Evolutionary conservation across 2,329 filamentous ascomycete genomes (phyloP).

Genomic region (Cladosporium phlei): DNA sequence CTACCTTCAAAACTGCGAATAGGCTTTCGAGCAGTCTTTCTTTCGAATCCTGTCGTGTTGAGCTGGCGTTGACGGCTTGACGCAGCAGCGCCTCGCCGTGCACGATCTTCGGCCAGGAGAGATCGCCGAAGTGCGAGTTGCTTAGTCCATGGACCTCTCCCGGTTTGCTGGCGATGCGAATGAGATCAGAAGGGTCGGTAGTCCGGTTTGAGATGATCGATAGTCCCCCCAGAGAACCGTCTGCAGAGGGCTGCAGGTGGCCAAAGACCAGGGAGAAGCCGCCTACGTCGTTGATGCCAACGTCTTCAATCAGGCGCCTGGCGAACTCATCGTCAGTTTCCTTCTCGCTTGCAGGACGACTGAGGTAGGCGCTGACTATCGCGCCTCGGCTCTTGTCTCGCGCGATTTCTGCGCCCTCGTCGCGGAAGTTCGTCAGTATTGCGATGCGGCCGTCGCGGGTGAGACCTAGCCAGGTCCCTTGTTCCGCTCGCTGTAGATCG

Average conservation of each 20-base stretch:
- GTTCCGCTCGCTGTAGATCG: conserved; percentile 55
- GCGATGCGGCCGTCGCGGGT: conserved; percentile 57
- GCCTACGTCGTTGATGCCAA: conserved; percentile 53
- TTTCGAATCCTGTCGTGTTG: conserved; percentile 34
- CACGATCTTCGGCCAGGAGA: conserved; percentile 58
- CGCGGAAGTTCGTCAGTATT: conserved; percentile 61
- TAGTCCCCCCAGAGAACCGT: conserved; percentile 34
- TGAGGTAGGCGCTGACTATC: conserved; percentile 58
- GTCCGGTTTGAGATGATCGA: conserved; percentile 61
- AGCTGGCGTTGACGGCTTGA: conserved; percentile 45
- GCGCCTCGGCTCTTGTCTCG: conserved; percentile 51
- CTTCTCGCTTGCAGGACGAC: conserved; percentile 35
- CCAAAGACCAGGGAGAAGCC: conserved; percentile 62
- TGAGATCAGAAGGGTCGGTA: conserved; percentile 45
- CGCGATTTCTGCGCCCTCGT: conserved; percentile 40
- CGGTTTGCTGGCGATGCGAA: conserved; percentile 45
- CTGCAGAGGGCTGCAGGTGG: not conserved
- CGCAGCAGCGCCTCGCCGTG: conserved; percentile 52
- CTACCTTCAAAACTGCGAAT: conserved; percentile 48
- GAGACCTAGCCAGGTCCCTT: conserved; percentile 62
- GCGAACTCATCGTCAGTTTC: conserved; percentile 50
- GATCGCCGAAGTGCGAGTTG: conserved; percentile 57
- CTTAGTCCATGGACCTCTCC: conserved; percentile 56
- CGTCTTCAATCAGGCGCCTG: conserved; percentile 49
- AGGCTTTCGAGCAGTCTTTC: conserved; percentile 51